These are phyloP conservation scores for Mantamonas sphyraenae DNA, from an alignment of 78 protist species.

Conservation along the genomic window DNA sequence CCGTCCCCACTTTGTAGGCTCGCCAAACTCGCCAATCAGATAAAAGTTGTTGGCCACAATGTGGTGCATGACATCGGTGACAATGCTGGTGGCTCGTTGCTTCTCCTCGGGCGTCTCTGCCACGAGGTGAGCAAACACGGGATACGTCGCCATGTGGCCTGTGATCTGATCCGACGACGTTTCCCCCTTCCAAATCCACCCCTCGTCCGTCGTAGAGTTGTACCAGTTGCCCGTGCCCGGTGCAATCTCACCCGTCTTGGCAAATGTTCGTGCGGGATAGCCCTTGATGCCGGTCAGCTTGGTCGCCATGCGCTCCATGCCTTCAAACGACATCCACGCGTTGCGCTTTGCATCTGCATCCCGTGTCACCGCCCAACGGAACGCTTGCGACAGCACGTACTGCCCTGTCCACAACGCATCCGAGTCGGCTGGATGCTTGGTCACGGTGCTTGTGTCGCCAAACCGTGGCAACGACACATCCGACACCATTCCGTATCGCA, in stretches of 20 bases:
- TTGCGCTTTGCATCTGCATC: neutral
- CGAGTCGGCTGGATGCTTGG: neutral
- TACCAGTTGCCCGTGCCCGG: neutral
- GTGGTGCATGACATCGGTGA: neutral
- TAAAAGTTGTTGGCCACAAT: constrained; percentile 2
- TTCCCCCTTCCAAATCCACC: constrained; percentile 2
- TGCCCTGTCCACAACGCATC: constrained; percentile 24
- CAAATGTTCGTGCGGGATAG: constrained; percentile 1
- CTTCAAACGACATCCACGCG: neutral
- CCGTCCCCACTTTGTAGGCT: constrained; percentile 22
- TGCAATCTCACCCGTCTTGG: neutral
- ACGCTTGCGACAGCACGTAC: constrained; percentile 2
- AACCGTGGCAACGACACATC: neutral
- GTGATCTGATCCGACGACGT: constrained; percentile 20
- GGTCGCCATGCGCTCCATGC: constrained; percentile 3
- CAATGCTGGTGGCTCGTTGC: neutral
- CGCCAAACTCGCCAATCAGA: constrained; percentile 4
- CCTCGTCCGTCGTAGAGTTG: no score
- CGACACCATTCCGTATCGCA: constrained; percentile 12
- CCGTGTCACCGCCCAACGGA: constrained; percentile 1
- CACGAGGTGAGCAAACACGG: neutral
- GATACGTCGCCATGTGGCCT: constrained; percentile 14
- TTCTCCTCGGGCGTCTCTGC: neutral
- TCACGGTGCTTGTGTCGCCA: neutral
- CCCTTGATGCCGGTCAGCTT: constrained; percentile 12